Evolutionary conservation across 192 early-diverging fungal genomes (phyloP).

Genomic region (Coemansia sp.): DNA sequence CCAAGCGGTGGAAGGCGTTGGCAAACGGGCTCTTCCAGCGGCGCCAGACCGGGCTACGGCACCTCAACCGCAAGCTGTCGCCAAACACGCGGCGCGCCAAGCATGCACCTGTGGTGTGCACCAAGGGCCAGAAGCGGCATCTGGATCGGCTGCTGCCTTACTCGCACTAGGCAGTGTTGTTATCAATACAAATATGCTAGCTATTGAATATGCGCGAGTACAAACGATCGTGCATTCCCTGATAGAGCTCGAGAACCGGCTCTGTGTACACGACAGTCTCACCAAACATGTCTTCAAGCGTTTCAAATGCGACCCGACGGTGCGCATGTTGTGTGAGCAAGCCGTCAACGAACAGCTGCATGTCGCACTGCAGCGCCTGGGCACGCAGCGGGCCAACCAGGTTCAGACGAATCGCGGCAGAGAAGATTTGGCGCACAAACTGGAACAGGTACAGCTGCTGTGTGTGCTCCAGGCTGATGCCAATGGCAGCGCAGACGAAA

Average conservation of each 20-base stretch:
- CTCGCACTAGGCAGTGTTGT: neutral
- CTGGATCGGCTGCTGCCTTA: slow-evolving; percentile 44
- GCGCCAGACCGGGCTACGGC: slow-evolving; percentile 37
- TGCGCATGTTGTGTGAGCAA: slow-evolving; percentile 54
- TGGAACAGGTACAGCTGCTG: slow-evolving; percentile 76
- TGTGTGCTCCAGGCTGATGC: slow-evolving; percentile 54
- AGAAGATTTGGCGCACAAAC: slow-evolving; percentile 81
- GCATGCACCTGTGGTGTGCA: slow-evolving; percentile 43
- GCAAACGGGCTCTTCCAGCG: slow-evolving; percentile 42
- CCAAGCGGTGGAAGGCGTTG: slow-evolving; percentile 50
- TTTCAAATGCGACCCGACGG: slow-evolving; percentile 18
- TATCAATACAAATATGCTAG: slow-evolving; percentile 16
- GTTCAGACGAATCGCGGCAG: slow-evolving; percentile 83
- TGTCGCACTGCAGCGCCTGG: slow-evolving; percentile 67
- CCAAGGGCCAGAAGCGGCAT: slow-evolving; percentile 40
- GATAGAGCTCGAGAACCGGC: slow-evolving; percentile 67
- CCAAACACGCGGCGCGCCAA: slow-evolving; percentile 37
- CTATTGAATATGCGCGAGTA: slow-evolving; percentile 78
- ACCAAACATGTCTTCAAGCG: slow-evolving; percentile 35
- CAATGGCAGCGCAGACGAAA: slow-evolving; percentile 55
- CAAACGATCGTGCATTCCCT: slow-evolving; percentile 73
- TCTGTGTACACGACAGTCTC: slow-evolving; percentile 57
- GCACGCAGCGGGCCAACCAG: slow-evolving; percentile 86
- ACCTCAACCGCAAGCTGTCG: slow-evolving; percentile 35
- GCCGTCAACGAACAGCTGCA: slow-evolving; percentile 52